Base-by-base conservation (phyloP, 1,284 basidiomycete species). In the Apiotrichum porosum region DNA sequence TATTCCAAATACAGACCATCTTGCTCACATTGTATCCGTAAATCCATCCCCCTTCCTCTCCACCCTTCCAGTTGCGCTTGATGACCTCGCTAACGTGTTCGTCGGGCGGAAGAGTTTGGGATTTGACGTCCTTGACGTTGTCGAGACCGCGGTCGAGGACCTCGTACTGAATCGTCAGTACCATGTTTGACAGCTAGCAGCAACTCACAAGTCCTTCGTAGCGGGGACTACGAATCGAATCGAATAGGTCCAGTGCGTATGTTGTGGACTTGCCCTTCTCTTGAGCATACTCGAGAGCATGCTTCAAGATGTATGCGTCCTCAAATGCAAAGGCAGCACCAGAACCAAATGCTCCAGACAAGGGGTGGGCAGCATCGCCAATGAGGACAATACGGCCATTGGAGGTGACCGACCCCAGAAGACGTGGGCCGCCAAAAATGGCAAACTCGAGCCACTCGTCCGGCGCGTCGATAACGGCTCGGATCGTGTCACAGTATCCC, bases 271-370 rank as follows among this genome's bases (percentile, higher is more conserved):
- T 15, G 9, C 38, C 37, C 3, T 32, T 37, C 3, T n/a, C 12
- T 18, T 23, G 44, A 1, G 49, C 44, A 34, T 59, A 49, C 17
- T 37, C 23, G 13, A 65, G 15, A 0, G 57, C 56, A 15, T 37
- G 33, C 4, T 51, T 43, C 1, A 62, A 52, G 19, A 60, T 38
- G 37, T 54, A 60, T 4, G 56, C 61, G 39, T 65, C 62, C 44
- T 65, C 61, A 33, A 62, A 58, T 1, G 62, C 62, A 30, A 65
- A 65, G 1, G 58, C 60, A 0, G 62, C 62, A 3, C 60, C 62
- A 2, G 61, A 57, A 9, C 42, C 60, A 32, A 62, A 62, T 3
- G 57, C 60, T 1, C 57, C 57, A 9, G 60, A 57, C 1, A 62
- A 41, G 0, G 58, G 63, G 37, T 65, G 61, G 4, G 58, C 58